Conservation (phyloP, 2,329 filamentous ascomycete genomes). For the Aspergillus viridinutans region DNA sequence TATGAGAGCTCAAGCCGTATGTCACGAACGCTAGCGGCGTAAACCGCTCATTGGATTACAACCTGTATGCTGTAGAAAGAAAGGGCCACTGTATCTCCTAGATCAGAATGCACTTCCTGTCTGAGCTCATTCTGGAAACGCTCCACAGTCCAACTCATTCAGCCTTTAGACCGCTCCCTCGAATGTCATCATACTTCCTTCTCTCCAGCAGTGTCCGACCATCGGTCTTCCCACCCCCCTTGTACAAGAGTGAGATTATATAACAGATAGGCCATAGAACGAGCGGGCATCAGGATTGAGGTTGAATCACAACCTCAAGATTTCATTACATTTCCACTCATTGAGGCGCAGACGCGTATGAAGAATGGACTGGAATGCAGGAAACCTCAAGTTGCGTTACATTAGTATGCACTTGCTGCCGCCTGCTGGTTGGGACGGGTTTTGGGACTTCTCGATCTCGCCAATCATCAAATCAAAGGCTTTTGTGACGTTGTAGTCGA, state of each 20-base stretch:
- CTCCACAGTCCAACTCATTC: too few species aligned
- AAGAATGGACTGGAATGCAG: not conserved
- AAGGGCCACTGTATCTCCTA: too few species aligned
- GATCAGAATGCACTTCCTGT: too few species aligned
- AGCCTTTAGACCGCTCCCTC: too few species aligned
- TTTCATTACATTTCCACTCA: too few species aligned
- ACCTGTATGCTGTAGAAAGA: not conserved
- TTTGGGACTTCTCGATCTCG: conserved; percentile 92
- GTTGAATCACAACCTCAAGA: not conserved
- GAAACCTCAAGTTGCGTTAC: conserved; percentile 50
- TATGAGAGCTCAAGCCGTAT: too few species aligned
- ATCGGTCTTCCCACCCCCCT: not conserved
- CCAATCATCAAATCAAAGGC: conserved; percentile 92
- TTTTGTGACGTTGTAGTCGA: conserved; percentile 88
- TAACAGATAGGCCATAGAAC: not conserved
- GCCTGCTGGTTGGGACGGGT: conserved; percentile 76
- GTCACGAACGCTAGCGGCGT: too few species aligned
- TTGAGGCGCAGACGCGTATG: not conserved
- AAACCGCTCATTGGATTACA: not conserved
- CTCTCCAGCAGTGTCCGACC: too few species aligned
- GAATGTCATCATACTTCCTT: too few species aligned
- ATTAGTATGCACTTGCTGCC: conserved; percentile 81
- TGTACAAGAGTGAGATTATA: not conserved
- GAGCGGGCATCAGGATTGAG: not conserved
- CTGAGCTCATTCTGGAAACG: too few species aligned